Evolutionary conservation across 768 basidiomycete species (phyloP).

Genomic region (Boletus sp.): DNA sequence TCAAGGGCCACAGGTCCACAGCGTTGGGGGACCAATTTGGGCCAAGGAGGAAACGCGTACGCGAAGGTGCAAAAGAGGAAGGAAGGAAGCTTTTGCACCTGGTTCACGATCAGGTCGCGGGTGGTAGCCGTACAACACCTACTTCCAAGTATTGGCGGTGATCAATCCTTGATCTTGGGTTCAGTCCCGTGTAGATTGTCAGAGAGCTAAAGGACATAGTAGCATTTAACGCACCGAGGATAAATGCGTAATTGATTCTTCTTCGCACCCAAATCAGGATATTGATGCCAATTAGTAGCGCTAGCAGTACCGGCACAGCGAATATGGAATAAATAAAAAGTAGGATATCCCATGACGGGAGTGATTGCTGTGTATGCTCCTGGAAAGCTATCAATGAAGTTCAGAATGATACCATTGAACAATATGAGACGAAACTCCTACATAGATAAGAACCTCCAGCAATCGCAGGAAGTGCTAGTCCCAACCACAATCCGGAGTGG

Average conservation of each 20-base stretch:
- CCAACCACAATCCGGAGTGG: conserved; percentile 69
- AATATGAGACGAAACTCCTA: conserved; percentile 1
- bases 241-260: conserved; percentile 89
- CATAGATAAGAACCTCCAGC: conserved; percentile 63
- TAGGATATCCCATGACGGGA: conserved; percentile 71
- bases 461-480: conserved; percentile 69
- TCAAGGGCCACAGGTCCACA: conserved; percentile 80
- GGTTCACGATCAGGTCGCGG: neutral
- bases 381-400: conserved; percentile 47
- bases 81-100: conserved; percentile 58
- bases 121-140: conserved; percentile 11
- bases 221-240: conserved; percentile 63
- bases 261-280: conserved; percentile 70
- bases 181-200: conserved; percentile 49
- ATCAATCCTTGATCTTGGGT: conserved; percentile 70
- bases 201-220: neutral
- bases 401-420: neutral
- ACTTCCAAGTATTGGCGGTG: conserved; percentile 76
- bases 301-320: conserved; percentile 71
- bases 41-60: conserved; percentile 80
- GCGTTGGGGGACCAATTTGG: conserved; percentile 62
- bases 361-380: conserved; percentile 42
- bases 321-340: conserved; percentile 77
- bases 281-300: conserved; percentile 78
- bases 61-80: conserved; percentile 68